Evolutionary conservation across 805 yeast genomes (phyloP).

Genomic region (Zygosaccharomyces rouxii): DNA sequence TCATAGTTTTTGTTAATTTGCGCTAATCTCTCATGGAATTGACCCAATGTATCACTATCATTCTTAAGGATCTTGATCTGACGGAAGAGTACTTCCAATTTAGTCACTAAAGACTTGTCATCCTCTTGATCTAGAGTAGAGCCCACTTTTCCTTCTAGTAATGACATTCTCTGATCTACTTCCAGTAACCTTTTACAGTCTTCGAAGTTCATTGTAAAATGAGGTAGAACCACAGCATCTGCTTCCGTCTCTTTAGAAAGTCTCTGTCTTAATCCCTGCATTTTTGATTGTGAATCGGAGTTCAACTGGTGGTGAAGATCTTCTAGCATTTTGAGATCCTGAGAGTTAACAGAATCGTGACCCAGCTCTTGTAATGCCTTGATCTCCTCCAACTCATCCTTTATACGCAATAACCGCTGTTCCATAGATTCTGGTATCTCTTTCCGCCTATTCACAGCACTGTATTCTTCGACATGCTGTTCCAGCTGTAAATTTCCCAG

Average conservation of each 20-base stretch:
- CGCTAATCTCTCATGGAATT: conserved; percentile 22
- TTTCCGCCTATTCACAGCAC: neutral
- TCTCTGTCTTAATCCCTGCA: neutral
- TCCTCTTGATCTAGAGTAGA: neutral
- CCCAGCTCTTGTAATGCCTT: neutral
- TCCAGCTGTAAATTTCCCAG: neutral
- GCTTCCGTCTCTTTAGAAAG: neutral
- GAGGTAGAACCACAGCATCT: conserved; percentile 1
- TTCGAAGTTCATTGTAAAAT: conserved; percentile 8
- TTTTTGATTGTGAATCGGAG: neutral
- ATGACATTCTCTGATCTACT: conserved; percentile 19
- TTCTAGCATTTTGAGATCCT: conserved; percentile 2
- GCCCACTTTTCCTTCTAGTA: conserved; percentile 21
- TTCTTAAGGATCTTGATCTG: conserved; percentile 28
- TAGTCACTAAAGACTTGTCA: conserved; percentile 20
- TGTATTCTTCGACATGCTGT: neutral
- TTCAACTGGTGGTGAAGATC: conserved; percentile 2
- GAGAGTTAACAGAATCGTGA: conserved; percentile 4
- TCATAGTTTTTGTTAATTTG: conserved; percentile 30
- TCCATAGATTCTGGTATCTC: conserved; percentile 1
- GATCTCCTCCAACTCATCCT: conserved; percentile 14
- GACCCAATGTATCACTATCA: conserved; percentile 21
- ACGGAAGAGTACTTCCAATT: conserved; percentile 31
- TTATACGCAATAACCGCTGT: conserved; percentile 12
- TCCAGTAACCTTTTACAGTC: conserved; percentile 11